A percentile compares a stretch with the other conserved stretches of the same genome.
These are phyloP conservation scores for Nepenthes mirabilis DNA, from an alignment of 148 eudicot genomes.

Conservation along the genomic window DNA sequence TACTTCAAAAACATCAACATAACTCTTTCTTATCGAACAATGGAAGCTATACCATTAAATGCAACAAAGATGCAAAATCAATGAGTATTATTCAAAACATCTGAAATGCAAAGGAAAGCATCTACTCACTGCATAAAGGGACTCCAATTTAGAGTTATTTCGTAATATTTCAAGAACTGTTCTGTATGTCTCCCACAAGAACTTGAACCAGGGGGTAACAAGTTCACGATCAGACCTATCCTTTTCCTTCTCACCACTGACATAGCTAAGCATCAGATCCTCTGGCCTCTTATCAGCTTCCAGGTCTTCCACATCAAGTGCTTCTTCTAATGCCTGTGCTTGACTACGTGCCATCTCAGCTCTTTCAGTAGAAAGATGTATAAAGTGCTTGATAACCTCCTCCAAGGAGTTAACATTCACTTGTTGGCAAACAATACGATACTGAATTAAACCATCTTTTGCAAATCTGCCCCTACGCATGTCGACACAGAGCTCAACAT, in stretches of 20 bases:
- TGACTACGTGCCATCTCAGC: conserved; percentile 84
- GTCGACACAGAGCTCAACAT: conserved; percentile 83
- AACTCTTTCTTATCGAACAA: no score
- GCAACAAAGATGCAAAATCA: not conserved
- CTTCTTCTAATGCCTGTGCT: conserved; percentile 86
- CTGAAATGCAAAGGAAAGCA: not conserved
- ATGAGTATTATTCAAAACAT: not conserved
- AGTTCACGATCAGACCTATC: conserved; percentile 92
- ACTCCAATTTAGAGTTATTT: conserved; percentile 84
- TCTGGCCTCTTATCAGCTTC: conserved; percentile 93
- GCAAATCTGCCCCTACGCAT: conserved; percentile 82
- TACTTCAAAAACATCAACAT: no score
- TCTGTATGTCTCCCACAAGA: conserved; percentile 92
- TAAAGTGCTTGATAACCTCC: conserved; percentile 87
- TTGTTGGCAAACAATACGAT: conserved; percentile 85
- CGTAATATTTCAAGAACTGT: conserved; percentile 75
- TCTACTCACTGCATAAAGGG: conserved; percentile 58
- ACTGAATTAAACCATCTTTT: conserved; percentile 86
- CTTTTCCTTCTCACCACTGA: conserved; percentile 93
- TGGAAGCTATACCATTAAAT: not conserved
- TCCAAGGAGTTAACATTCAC: conserved; percentile 87
- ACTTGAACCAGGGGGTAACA: conserved; percentile 94
- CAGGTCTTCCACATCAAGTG: conserved; percentile 83
- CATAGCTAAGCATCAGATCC: conserved; percentile 93
- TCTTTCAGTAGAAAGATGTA: conserved; percentile 82